These are phyloP conservation scores for Acacia confusa DNA, from an alignment of 306 rosid genomes.

Conservation along the genomic window DNA sequence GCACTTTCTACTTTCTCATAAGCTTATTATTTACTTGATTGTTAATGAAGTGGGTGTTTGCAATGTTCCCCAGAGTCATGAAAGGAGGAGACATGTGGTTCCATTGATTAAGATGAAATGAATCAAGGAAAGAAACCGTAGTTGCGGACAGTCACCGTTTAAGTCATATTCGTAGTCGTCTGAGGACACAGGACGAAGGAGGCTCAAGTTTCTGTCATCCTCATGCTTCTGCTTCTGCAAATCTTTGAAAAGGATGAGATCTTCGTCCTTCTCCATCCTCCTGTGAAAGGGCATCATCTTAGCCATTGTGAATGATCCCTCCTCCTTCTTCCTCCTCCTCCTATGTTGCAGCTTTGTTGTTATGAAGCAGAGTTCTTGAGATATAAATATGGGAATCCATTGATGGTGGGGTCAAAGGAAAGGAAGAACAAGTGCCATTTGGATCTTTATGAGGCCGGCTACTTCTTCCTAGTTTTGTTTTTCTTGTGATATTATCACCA, in stretches of 20 bases:
- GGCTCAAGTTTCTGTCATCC: slow-evolving; percentile 43
- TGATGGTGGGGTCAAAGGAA: not conserved
- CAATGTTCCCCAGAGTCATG: not conserved
- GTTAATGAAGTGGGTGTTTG: not conserved
- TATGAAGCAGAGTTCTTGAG: not conserved
- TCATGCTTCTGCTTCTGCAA: slow-evolving; percentile 45
- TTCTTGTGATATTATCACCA: not conserved
- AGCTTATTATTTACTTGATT: not conserved
- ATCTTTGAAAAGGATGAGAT: slow-evolving; percentile 69
- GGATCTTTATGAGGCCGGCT: slow-evolving; percentile 19
- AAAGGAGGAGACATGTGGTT: not conserved
- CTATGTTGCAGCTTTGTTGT: not conserved
- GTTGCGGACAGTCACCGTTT: slow-evolving; percentile 20
- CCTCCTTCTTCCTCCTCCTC: not conserved
- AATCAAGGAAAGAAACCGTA: not conserved
- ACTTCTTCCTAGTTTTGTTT: not conserved
- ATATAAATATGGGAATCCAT: not conserved
- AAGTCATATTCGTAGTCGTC: slow-evolving; percentile 55
- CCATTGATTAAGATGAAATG: not conserved
- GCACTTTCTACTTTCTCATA: not conserved
- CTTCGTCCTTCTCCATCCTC: slow-evolving; percentile 32
- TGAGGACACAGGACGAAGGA: slow-evolving; percentile 51
- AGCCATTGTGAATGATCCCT: not conserved
- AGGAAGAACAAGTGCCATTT: not conserved
- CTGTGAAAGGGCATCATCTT: slow-evolving; percentile 14